Base-by-base conservation (phyloP, 1,284 basidiomycete species). In the Trichosporon coremiiforme region DNA sequence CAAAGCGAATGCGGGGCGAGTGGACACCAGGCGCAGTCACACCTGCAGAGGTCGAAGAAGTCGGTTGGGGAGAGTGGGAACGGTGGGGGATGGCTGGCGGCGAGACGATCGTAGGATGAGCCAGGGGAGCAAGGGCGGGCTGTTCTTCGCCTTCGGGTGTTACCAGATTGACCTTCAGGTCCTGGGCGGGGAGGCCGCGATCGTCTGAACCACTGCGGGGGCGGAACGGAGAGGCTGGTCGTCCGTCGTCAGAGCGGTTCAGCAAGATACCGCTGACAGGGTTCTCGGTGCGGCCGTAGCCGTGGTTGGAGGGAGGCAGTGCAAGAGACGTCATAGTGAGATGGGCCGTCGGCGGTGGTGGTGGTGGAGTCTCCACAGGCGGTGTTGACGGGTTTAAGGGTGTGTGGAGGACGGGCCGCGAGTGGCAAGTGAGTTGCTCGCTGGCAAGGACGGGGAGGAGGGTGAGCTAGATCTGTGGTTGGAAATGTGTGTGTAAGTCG, bases 1-100 rank as follows among this genome's bases (percentile, higher is more conserved):
- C 83, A 62, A 84, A 84, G 17, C 83, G 75, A 69, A 84, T 84
- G 13, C 69, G 67, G 4, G 73, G 73, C 10, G 70, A 70, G 47
- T 66, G 25, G 33, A 41, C 65, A 6, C 66, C 62, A n/a, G 65
- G 65, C 10, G 67, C 38, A 15, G 67, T 62, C 5, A 53, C 62
- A 22, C 45, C 45, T 1, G 60, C 55, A n/a, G 38, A 15, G 5
- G 29, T 6, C 7, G 31, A 35, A 12, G 38, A 15, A 6, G 29
- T 2, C 5, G 31, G 38, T 17, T 35, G 55, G 17, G 65, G 47
- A 8, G 68, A 63, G 31, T 45, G 15, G 13, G 57, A 31, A 13
- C 57, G 35, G 68, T 22, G 8, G 22, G 8, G 35, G 4, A 38
- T 53, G 50, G 12, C 38, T 25, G 35, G 55, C 17, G 64, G 31